Evolutionary conservation across 2,329 filamentous ascomycete genomes (phyloP).

Genomic region (Gaeumannomyces sp.): DNA sequence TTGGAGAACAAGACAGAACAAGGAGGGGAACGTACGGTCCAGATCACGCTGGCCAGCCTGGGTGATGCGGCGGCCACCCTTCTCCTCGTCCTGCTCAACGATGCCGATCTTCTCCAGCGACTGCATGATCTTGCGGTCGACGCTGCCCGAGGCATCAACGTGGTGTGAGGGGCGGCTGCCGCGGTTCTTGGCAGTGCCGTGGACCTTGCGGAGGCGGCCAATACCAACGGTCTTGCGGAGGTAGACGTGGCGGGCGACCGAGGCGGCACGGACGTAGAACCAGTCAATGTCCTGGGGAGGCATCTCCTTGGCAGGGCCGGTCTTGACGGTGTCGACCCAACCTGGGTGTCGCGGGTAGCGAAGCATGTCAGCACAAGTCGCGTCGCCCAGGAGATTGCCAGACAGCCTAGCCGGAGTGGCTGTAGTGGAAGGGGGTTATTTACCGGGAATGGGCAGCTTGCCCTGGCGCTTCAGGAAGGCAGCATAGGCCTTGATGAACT

Average conservation of each 20-base stretch:
- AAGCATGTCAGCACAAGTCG: slow-evolving; percentile 5
- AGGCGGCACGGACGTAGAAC: slow-evolving; percentile 86
- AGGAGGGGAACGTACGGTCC: slow-evolving; percentile 54
- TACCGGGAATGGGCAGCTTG: slow-evolving; percentile 86
- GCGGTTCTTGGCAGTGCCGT: slow-evolving; percentile 97
- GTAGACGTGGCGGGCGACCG: slow-evolving; percentile 97
- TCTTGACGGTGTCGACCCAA: slow-evolving; percentile 99
- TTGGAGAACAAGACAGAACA: neutral
- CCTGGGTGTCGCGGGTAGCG: slow-evolving; percentile 42
- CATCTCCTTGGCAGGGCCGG: slow-evolving; percentile 91
- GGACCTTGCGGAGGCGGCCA: slow-evolving; percentile 85
- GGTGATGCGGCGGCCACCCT: slow-evolving; percentile 97
- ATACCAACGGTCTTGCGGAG: slow-evolving; percentile 98
- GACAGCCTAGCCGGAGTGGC: too few relatives aligned
- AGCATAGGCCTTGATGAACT: slow-evolving; percentile 82
- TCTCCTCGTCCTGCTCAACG: slow-evolving; percentile 94
- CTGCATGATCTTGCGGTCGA: slow-evolving; percentile 97
- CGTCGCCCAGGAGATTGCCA: neutral
- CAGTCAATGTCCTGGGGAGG: slow-evolving; percentile 98
- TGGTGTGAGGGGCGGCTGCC: slow-evolving; percentile 87
- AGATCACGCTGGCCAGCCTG: slow-evolving; percentile 98
- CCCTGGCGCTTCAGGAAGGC: slow-evolving; percentile 91
- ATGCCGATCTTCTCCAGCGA: slow-evolving; percentile 99
- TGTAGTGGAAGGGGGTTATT: slow-evolving; percentile 23
- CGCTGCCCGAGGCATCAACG: slow-evolving; percentile 88